A percentile compares a stretch with the other conserved stretches of the same genome.
phyloP scores from a whole-genome alignment of 2,329 filamentous ascomycete species.

The Hymenotorrendiella dingleyae region DNA sequence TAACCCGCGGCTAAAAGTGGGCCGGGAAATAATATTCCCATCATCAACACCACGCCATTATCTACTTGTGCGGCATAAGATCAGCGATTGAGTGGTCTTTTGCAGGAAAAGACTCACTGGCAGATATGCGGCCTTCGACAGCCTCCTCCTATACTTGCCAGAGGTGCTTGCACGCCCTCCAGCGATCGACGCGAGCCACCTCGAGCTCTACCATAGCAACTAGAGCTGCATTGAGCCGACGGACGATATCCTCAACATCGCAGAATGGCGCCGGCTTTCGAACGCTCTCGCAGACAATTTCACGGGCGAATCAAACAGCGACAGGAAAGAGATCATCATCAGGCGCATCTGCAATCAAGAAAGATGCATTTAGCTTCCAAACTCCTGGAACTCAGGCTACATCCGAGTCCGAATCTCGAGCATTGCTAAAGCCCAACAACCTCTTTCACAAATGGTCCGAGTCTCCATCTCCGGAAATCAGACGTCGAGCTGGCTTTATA shows the following conservation, averaged over 20 bases:
- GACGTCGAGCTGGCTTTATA: slow-evolving; percentile 83
- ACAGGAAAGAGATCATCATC: slow-evolving; percentile 17
- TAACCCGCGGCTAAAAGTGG: no score
- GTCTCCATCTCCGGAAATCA: slow-evolving; percentile 84
- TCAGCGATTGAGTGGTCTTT: no score
- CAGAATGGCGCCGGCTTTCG: slow-evolving; percentile 14
- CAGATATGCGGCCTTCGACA: slow-evolving; percentile 3
- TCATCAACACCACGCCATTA: no score
- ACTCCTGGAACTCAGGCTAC: slow-evolving; percentile 21
- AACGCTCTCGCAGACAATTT: slow-evolving; percentile 7
- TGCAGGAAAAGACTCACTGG: no score
- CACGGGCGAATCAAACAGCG: slow-evolving; percentile 15
- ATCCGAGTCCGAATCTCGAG: slow-evolving; percentile 19
- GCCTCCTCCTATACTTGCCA: slow-evolving; percentile 28
- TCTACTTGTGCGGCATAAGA: no score
- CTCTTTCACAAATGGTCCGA: slow-evolving; percentile 89
- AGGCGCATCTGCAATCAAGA: slow-evolving; percentile 22
- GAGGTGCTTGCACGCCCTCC: slow-evolving; percentile 27
- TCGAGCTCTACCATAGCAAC: slow-evolving; percentile 9
- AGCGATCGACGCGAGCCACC: slow-evolving; percentile 14
- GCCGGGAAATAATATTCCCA: no score
- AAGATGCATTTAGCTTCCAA: slow-evolving; percentile 21
- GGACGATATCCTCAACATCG: slow-evolving; percentile 21
- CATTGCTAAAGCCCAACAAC: slow-evolving; percentile 53
- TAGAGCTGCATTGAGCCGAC: slow-evolving; percentile 14